Percentiles rank a stretch among this genome's conserved stretches.
phyloP scores from a whole-genome alignment of 768 basidiomycete genomes.

The Mycena kentingensis region DNA sequence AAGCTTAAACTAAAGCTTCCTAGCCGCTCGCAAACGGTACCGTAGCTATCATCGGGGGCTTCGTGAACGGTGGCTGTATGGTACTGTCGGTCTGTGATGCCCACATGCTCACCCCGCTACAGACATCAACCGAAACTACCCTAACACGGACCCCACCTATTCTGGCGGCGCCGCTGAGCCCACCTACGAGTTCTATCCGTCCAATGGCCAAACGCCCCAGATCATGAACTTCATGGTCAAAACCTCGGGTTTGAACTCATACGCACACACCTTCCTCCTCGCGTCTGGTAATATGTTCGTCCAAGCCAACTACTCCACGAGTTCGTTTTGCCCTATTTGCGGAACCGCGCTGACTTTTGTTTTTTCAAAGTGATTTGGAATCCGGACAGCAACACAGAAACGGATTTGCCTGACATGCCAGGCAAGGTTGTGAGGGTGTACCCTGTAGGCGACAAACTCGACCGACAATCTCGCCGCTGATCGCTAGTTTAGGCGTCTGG shows the following conservation, averaged over 20 bases:
- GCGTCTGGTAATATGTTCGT: constrained; percentile 77
- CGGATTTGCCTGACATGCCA: constrained; percentile 71
- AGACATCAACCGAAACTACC: constrained; percentile 71
- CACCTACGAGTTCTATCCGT: constrained; percentile 82
- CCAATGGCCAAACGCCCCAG: constrained; percentile 47
- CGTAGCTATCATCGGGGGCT: constrained; percentile 80
- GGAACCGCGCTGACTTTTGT: constrained; percentile 8
- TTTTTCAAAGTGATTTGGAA: constrained; percentile 50
- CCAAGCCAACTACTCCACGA: constrained; percentile 79
- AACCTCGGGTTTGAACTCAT: constrained; percentile 78
- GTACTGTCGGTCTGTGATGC: not conserved
- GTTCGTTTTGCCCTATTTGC: constrained; percentile 37
- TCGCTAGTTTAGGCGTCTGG: constrained; percentile 40
- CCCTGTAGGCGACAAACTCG: constrained; percentile 60
- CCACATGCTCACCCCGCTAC: not conserved
- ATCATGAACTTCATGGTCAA: constrained; percentile 67
- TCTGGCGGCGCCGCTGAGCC: constrained; percentile 78
- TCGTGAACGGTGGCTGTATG: constrained; percentile 65
- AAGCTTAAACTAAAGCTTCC: not conserved
- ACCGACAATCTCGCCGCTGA: not conserved
- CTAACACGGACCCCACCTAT: constrained; percentile 61
- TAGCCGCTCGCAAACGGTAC: constrained; percentile 59
- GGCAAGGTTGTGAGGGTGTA: constrained; percentile 76
- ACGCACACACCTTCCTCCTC: constrained; percentile 74
- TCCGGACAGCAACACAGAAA: constrained; percentile 56